A percentile compares a stretch with the other conserved stretches of the same genome.
These are phyloP conservation scores for Entomortierella beljakovae DNA, from an alignment of 192 early-diverging fungal species.

Conservation along the genomic window DNA sequence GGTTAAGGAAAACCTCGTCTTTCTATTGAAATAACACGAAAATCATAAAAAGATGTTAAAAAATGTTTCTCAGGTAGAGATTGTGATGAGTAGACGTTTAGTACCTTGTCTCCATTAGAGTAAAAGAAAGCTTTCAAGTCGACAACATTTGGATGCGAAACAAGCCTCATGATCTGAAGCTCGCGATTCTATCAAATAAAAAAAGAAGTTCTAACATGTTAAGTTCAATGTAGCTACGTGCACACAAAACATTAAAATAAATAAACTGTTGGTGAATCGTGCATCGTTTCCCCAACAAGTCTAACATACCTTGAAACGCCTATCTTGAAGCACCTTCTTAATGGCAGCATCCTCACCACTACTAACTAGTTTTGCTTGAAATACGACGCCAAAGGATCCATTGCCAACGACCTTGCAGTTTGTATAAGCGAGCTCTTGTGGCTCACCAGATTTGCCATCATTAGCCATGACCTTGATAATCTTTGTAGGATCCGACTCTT, in stretches of 20 bases:
- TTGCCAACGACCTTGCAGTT: conserved; percentile 96
- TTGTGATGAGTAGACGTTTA: neutral
- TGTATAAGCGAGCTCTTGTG: conserved; percentile 89
- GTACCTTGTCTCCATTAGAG: conserved; percentile 89
- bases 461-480: conserved; percentile 83
- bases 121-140: conserved; percentile 94
- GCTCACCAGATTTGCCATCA: conserved; percentile 88
- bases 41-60: neutral
- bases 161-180: conserved; percentile 92
- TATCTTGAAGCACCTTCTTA: conserved; percentile 99
- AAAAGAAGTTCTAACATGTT: conserved; percentile 1
- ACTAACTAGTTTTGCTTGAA: conserved; percentile 89
- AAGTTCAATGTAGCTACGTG: too few species aligned
- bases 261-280: too few species aligned
- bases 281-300: neutral
- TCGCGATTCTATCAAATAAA: conserved; percentile 80
- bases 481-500: conserved; percentile 72
- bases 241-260: too few species aligned
- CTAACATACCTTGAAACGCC: conserved; percentile 90
- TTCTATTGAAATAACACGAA: conserved; percentile 49
- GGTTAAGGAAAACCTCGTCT: conserved; percentile 96
- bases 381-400: conserved; percentile 98
- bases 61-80: neutral
- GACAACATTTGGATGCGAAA: conserved; percentile 94
- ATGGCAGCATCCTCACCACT: conserved; percentile 90